Base-by-base conservation (phyloP, 1,284 basidiomycete species). In the Agaricales sp. region DNA sequence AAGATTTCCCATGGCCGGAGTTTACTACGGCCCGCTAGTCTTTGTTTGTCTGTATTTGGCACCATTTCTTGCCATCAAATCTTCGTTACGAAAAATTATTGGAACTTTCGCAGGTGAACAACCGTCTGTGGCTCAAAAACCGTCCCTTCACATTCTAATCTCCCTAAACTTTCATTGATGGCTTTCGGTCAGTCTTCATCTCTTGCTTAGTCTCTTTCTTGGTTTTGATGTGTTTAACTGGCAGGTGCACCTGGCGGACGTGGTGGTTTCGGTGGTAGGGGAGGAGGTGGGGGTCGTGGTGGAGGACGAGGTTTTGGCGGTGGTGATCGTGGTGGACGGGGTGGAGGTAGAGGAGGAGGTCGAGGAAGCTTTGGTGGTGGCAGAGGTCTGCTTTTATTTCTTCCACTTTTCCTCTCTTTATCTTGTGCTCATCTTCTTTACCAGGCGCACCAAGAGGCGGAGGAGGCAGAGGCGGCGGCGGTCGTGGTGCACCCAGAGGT, bases 161-260 rank as follows among this genome's bases (percentile, higher is more conserved):
- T 11, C n/a, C 30, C 30, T n/a, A 35, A 35, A 35, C 30, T 35
- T 35, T n/a, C n/a, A 35, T n/a, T 35, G 8, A 35, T 35, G 30
- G 30, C 30, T 11, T 35, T 35, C 30, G 30, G 30, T 35, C n/a
- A 11, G 30, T 35, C n/a, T n/a, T n/a, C n/a, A n/a, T n/a, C 30
- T 35, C 30, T 35, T 11, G 8, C 30, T 35, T n/a, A 35, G n/a
- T 35, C 30, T 35, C 30, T 35, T n/a, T 35, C 8, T 35, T 8
- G 8, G 8, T 35, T 35, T 35, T n/a, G 8, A 8, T 11, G 11
- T n/a, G n/a, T 8, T 11, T 35, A 18, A 49, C 48, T 16, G 45
- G n/a, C 30, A 77, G 75, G 75, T 58, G 69, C 64, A 67, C 67
- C 75, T 59, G 75, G 75, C 50, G 72, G 73, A 54, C 74, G 77